Evolutionary conservation across 345 rosid species (phyloP), one percentile per base, ranked within the genome.

Genomic region (Stellera chamaejasme): DNA sequence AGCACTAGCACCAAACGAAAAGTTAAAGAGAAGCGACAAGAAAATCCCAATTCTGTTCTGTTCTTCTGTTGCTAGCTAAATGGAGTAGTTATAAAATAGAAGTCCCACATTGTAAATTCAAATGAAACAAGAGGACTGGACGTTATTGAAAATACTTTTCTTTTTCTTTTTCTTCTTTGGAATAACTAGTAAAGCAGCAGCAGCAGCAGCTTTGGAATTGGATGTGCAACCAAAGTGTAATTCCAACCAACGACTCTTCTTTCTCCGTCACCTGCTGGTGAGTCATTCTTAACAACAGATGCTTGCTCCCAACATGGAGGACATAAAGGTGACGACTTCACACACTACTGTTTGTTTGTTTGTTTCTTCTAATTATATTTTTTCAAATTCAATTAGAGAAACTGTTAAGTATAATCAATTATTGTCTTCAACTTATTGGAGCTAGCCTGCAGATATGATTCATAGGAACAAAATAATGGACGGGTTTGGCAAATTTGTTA

Each of bases 151-250:
- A 8, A 41, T 51, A 9, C 55, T 48, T 51, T 54, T n/a, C n/a
- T 19, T 19, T 19, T 19, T 69, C 41, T 64, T 39, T 64, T 64
- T 71, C 39, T 32, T 1, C 65, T 65, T 71, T 73, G 76, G 6
- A 53, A 60, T 48, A 45, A 25, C 61, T 50, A 53, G 23, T 19
- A 19, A 19, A 19, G 23, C 23, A 62, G n/a, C n/a, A n/a, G n/a
- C n/a, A n/a, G n/a, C n/a, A 58, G 47, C 61, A 72, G 75, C 75
- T 56, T 69, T 71, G 56, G 36, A 54, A 52, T 69, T 71, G 56
- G 36, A 54, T 44, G 25, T 54, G 66, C 11, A 46, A 48, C 26
- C 49, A 45, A 39, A 13, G n/a, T n/a, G n/a, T n/a, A n/a, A n/a
- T 16, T 15, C 6, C 23, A 44, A 51, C n/a, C 54, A 52, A 14